Base-by-base conservation (phyloP, 805 yeast species). In the Nakazawaea ambrosiae region DNA sequence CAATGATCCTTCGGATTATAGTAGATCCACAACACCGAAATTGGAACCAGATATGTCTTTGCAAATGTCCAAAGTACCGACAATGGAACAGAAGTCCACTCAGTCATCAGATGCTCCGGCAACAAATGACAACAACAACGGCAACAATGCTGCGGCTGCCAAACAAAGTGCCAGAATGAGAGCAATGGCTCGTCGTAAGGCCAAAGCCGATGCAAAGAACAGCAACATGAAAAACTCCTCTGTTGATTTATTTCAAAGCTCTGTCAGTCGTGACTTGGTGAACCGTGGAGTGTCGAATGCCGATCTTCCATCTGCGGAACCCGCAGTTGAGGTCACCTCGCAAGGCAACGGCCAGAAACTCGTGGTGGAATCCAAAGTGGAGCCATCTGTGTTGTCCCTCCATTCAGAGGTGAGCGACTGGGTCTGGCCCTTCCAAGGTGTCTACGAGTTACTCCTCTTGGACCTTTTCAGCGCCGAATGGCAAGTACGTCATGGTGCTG, bases 401-500 rank as follows among this genome's bases (percentile, higher is more conserved):
- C 86, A 82, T 43, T 73, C 81, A 28, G 75, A 76, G 40, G 80
- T 78, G 12, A 77, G 82, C 1, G 86, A 85, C 4, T 66, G 80
- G 27, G 81, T 85, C 1, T 92, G 97, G 97, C 95, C 87, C 37
- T 86, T 89, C 49, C 96, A 89, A 65, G 95, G 96, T 15, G 80
- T 90, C 10, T 88, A 81, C 57, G 97, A 86, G 53, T 63, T 88
- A 17, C 60, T 92, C 27, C 61, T 87, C 42, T 75, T 75, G 27
- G 96, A 88, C 49, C 60, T 92, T 41, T 86, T 86, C 53, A 79
- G 81, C 43, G 95, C 86, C 28, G 68, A 70, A 30, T 92, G 99
- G 99, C 97, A 92, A 61, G 70, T 81, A 12, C 75, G 99, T 48
- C 99, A 92, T 60, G 99, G 98, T 25, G 88, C 97, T 0, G 84